Evolutionary conservation across 139 green algal genomes (phyloP), one percentile per base, ranked within the genome.

Genomic region (Dunaliella primolecta): DNA sequence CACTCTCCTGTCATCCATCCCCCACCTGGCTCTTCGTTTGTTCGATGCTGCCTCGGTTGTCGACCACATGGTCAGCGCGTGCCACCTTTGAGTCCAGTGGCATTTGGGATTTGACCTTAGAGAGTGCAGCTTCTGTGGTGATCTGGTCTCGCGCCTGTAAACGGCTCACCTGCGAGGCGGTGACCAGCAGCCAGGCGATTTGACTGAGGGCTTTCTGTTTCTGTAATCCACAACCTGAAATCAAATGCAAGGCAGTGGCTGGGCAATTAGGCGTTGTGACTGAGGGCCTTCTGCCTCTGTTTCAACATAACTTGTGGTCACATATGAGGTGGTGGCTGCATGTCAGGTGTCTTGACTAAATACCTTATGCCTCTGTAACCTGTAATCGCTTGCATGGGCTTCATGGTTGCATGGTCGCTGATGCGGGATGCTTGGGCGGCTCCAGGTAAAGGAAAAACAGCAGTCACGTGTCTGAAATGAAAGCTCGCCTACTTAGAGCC

Each of bases 21-120:
- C 85, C 7, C 55, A 91, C 89, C 89, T 92, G 82, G 29, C 36
- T 7, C 46, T 81, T 29, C 76, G 95, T 80, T 36, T 89, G 36
- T 57, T 89, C 82, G 32, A 88, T 0, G 23, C 23, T 84, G 24
- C 87, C 90, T 0, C 92, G 81, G 74, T 97, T 97, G 7, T 94
- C 83, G 1, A 97, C 72, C 23, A 94, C 79, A 1, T 93, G 36
- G 24, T 93, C 82, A 0, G 93, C 91, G 37, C 90, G 84, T 34
- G 75, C 31, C 36, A 76, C 11, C 75, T 97, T 97, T 2, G 32
- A 24, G 0, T 90, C 83, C 24, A 95, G 64, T 0, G 93, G 90
- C 94, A 96, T 95, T 84, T 97, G 94, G 0, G 93, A 56, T 0
- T 81, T 55, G 0, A 97, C 86, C 56, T 93, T 91, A 1, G 82